Evolutionary conservation across 768 basidiomycete species (phyloP), one percentile per base, ranked within the genome.

Genomic region (Tulasnella sp.): DNA sequence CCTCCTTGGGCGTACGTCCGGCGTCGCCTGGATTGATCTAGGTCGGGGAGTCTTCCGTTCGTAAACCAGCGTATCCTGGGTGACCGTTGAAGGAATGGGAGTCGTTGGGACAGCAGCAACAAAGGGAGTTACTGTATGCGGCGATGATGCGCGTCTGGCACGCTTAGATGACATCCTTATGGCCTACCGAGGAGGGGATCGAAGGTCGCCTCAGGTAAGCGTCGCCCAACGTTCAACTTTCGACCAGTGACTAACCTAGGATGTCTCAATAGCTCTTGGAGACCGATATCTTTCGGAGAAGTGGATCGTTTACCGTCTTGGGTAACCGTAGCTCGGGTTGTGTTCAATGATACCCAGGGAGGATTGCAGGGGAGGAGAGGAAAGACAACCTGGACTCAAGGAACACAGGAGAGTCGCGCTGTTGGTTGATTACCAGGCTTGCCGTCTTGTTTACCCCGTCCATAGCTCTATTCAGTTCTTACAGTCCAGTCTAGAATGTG

Each of bases 91-190:
- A 10, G 18, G 70, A 37, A 71, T 13, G 23, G 35, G 37, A 44
- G 20, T 72, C 9, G 71, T 72, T 40, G 44, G 39, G 16, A 72
- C 23, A 46, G 71, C 37, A 11, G 71, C 71, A 26, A 72, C 71
- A 20, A 72, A 72, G 3, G 71, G 71, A n/a, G 71, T 40, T 26
- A 46, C 44, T 37, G 71, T 20, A 46, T 72, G 71, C 9, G 71
- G 71, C 5, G 71, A 72, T 3, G 71, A 72, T 35, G 71, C 71
- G 42, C 71, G 71, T 72, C 71, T 29, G 20, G 71, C 71, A 26
- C 71, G 71, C 42, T 46, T 72, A 5, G 71, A 72, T 18, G 71
- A 67, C 61, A 67, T 67, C 32, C 26, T 15, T 15, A 18, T 29
- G 13, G 11, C 29, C 61, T 67, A 32, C 29, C 3, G 44, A 13